These are phyloP conservation scores for Boletus vermiculosoides DNA, from an alignment of 768 basidiomycete genomes.

Conservation along the genomic window DNA sequence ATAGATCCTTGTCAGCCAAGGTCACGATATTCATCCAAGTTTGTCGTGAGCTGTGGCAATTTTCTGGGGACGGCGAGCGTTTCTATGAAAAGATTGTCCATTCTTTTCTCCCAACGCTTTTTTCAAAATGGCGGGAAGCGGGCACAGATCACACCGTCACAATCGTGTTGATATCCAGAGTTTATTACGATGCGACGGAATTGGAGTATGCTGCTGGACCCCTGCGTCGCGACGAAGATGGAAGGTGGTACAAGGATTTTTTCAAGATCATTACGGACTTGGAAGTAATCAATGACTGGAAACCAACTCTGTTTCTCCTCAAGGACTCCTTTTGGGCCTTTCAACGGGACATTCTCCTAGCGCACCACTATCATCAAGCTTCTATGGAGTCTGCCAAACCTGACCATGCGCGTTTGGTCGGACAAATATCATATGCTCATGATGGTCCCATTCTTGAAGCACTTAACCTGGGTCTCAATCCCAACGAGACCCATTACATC, in stretches of 20 bases:
- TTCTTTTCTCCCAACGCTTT: constrained; percentile 89
- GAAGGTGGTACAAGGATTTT: constrained; percentile 90
- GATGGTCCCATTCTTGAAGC: constrained; percentile 96
- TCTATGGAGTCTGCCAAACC: constrained; percentile 44
- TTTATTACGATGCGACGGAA: constrained; percentile 82
- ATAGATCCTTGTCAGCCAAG: constrained; percentile 87
- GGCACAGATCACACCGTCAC: constrained; percentile 92
- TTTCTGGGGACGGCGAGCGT: constrained; percentile 92
- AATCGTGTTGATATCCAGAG: constrained; percentile 90
- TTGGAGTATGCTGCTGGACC: constrained; percentile 82
- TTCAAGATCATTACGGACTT: constrained; percentile 94
- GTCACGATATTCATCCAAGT: constrained; percentile 96
- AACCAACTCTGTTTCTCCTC: constrained; percentile 77
- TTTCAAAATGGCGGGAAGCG: constrained; percentile 78
- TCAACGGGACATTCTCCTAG: constrained; percentile 86
- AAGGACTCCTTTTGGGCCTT: constrained; percentile 90
- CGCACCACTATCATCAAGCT: constrained; percentile 83
- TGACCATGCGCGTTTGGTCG: constrained; percentile 66
- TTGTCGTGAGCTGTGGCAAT: constrained; percentile 95
- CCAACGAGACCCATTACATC: constrained; percentile 91
- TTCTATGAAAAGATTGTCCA: constrained; percentile 98
- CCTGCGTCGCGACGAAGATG: constrained; percentile 70
- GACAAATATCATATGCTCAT: constrained; percentile 80
- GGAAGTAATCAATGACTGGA: constrained; percentile 87
- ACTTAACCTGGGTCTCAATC: constrained; percentile 88